Evolutionary conservation across 441 rosid species (phyloP).

Genomic region (Erodium texanum): DNA sequence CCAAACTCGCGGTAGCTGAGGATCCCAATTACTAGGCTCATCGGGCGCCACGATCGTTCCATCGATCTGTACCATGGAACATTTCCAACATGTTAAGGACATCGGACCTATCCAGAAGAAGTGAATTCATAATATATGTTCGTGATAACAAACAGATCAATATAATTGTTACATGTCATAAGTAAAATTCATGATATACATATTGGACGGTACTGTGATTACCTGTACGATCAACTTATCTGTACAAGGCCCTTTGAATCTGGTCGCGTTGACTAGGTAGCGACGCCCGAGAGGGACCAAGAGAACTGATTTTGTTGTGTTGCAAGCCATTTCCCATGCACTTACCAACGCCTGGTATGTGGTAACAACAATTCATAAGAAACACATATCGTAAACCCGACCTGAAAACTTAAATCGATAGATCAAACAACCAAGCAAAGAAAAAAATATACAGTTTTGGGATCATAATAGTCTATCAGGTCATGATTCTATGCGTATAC

Average conservation of each 20-base stretch:
- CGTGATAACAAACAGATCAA: no score
- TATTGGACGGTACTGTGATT: no score
- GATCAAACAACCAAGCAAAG: no score
- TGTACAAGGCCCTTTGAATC: constrained; percentile 78
- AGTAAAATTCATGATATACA: no score
- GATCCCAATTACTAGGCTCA: constrained; percentile 79
- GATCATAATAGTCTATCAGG: no score
- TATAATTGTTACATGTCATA: no score
- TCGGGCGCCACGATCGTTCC: constrained; percentile 82
- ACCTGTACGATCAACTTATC: constrained; percentile 72
- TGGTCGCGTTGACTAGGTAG: constrained; percentile 73
- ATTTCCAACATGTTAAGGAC: no score
- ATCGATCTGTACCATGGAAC: constrained; percentile 59
- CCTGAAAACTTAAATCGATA: neutral
- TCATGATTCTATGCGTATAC: no score
- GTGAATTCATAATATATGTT: no score
- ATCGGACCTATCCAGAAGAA: no score
- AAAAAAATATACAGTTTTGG: no score
- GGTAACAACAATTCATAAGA: constrained; percentile 15
- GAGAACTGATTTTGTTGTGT: constrained; percentile 54
- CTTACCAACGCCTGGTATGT: constrained; percentile 56
- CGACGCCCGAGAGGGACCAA: constrained; percentile 61
- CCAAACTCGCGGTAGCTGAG: constrained; percentile 46
- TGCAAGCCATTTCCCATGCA: constrained; percentile 72
- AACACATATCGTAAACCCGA: neutral